Conservation (phyloP, 2,329 filamentous ascomycete genomes). For the Alternaria sp. region DNA sequence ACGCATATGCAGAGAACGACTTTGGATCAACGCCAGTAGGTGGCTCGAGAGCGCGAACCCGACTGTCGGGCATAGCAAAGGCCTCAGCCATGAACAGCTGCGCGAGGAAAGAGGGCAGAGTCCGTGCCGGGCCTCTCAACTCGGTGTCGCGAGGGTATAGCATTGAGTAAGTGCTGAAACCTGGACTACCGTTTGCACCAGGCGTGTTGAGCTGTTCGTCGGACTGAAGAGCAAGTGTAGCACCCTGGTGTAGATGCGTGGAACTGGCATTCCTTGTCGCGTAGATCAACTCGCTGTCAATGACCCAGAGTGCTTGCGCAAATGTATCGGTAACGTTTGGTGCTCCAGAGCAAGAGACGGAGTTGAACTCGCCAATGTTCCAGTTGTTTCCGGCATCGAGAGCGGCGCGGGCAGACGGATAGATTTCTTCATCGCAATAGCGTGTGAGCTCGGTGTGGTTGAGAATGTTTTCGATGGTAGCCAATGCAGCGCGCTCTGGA, state of each 20-base stretch:
- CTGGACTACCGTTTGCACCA: constrained; percentile 13
- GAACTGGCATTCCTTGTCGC: constrained; percentile 10
- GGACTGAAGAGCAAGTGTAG: constrained; percentile 13
- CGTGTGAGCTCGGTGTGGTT: constrained; percentile 18
- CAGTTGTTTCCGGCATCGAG: constrained; percentile 6
- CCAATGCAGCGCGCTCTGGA: constrained; percentile 1
- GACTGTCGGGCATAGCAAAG: neutral
- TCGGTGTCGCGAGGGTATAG: constrained; percentile 15
- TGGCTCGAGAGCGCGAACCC: neutral
- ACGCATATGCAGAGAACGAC: constrained; percentile 12
- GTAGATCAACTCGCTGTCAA: constrained; percentile 16
- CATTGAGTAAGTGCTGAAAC: constrained; percentile 16
- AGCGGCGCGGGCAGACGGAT: constrained; percentile 14
- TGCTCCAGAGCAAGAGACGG: constrained; percentile 10
- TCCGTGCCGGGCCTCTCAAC: constrained; percentile 10
- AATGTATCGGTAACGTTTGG: constrained; percentile 19
- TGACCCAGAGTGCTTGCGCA: constrained; percentile 18
- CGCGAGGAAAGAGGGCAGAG: constrained; percentile 11
- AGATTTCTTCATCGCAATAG: constrained; percentile 16
- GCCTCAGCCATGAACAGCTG: constrained; percentile 14
- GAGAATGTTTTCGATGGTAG: constrained; percentile 16
- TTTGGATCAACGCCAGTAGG: constrained; percentile 1
- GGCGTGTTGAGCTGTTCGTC: constrained; percentile 16
- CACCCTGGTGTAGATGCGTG: constrained; percentile 13
- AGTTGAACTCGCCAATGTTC: constrained; percentile 20